These are phyloP conservation scores for Syzygium aqueum DNA, from an alignment of 345 rosid genomes.

Conservation along the genomic window DNA sequence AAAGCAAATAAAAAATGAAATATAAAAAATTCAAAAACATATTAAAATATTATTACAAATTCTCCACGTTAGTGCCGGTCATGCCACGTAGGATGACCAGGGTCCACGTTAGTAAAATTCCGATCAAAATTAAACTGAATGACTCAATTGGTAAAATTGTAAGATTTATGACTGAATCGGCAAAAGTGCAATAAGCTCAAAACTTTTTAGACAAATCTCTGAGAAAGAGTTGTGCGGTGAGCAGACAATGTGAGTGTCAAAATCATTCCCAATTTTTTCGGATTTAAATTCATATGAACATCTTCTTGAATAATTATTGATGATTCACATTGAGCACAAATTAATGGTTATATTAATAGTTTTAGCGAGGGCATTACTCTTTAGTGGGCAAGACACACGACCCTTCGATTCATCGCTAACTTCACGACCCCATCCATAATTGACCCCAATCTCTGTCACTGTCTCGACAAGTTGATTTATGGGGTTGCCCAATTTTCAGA, in stretches of 20 bases:
- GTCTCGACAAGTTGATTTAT: not conserved
- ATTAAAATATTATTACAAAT: too few species aligned
- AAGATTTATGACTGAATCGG: too few species aligned
- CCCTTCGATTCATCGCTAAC: not conserved
- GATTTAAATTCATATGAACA: not conserved
- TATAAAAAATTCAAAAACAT: too few species aligned
- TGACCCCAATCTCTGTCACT: not conserved
- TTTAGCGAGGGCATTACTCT: not conserved
- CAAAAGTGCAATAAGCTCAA: too few species aligned
- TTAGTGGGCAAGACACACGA: not conserved
- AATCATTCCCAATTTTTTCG: not conserved
- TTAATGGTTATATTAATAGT: not conserved
- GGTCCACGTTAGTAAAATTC: too few species aligned
- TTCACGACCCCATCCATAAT: not conserved
- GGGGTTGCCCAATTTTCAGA: not conserved
- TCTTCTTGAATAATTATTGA: not conserved
- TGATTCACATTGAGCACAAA: not conserved
- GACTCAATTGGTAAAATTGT: too few species aligned
- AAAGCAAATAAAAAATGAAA: too few species aligned
- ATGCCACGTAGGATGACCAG: too few species aligned
- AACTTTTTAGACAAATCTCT: too few species aligned
- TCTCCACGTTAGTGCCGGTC: too few species aligned
- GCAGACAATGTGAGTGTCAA: not conserved
- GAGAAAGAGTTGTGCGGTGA: not conserved
- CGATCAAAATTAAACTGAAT: too few species aligned